Base-by-base conservation (phyloP, 1,139 yeast genomes). In the Suhomyces ambrosiae region DNA sequence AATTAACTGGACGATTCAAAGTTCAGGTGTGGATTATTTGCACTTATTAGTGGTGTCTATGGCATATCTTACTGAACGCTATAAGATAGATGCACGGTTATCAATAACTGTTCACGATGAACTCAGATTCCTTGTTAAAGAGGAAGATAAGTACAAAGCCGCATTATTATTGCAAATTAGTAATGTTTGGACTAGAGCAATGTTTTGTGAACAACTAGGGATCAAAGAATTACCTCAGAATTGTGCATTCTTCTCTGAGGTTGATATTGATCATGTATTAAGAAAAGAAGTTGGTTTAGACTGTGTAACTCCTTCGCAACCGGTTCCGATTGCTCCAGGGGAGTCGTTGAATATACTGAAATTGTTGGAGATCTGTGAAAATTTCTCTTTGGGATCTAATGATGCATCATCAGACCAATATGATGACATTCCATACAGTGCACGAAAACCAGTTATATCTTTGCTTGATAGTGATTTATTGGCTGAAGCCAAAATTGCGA, bases 1-100 rank as follows among this genome's bases (percentile, higher is more conserved):
- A 52, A 85, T 90, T 46, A 94, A 94, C 55, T 94, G 99, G 99
- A 87, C 96, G 0, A 94, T 94, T 54, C 99, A 94, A 59, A 88
- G 97, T 27, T 88, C 97, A 1, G 99, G 98, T 27, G 99, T 94
- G 12, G 98, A 94, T 58, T 94, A 94, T 56, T 69, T 94, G 37
- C 98, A 94, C 58, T 61, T 94, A 28, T 61, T 94, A 40, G 75
- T 92, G 39, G 78, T 89, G 4, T 81, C 96, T 0, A 92, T 94
- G 97, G 87, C 88, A 43, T 87, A 88, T 54, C 68, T 94, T 48
- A 71, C 78, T 33, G 72, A 77, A 26, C 74, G 71, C 43, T 92
- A 80, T 58, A 58, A 68, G 4, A 67, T 94, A n/a, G 76, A 84
- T 28, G 96, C 96, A 1, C 67, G 99, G 37, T 68, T 94, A 40